Evolutionary conservation across 352 stramenopile genomes (phyloP), one percentile per base, ranked within the genome.

Genomic region (Albugo laibachii): DNA sequence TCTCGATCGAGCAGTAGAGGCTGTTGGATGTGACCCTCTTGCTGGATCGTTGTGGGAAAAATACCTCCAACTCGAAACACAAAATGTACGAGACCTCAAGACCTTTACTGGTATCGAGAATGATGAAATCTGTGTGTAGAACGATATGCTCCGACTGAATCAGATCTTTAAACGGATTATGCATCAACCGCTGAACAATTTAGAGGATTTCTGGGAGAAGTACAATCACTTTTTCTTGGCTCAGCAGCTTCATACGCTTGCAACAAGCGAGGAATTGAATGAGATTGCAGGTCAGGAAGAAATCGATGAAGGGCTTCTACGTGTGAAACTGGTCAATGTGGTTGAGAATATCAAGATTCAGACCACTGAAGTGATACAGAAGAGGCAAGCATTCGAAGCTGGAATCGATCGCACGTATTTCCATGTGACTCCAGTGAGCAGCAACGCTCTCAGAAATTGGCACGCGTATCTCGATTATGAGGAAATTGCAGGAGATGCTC

Each of bases 191-290:
- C 48, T 86, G 48, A 75, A 65, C 37, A 86, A 86, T 53, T 52
- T 86, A 34, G 74, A 83, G 14, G 74, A 86, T 41, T 83, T 86
- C 16, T 86, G 74, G 74, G 74, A 86, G 36, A 83, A 82, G 48
- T 86, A 86, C 56, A 86, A 86, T 53, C 70, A 83, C 47, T 86
- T 83, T 56, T 71, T 86, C 16, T 47, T 86, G 15, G 71, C 71
- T 4, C 74, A 86, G 54, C 70, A 80, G 47, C 48, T 86, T 37
- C 57, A 62, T 49, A 65, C 63, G 15, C 45, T 86, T 14, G 74
- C 70, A 18, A 83, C 70, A 15, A 47, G 53, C 6, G 70, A 83
- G 24, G 74, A 86, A 27, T 62, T 81, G 24, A 67, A 70, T 19
- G 59, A 58, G 13, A 62, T 86, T 10, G 43, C 19, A 42, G 56